Percentiles rank a stretch among this genome's conserved stretches.
These are phyloP conservation scores for Lepidopterella palustris DNA, from an alignment of 495 filamentous ascomycete species.

Conservation along the genomic window DNA sequence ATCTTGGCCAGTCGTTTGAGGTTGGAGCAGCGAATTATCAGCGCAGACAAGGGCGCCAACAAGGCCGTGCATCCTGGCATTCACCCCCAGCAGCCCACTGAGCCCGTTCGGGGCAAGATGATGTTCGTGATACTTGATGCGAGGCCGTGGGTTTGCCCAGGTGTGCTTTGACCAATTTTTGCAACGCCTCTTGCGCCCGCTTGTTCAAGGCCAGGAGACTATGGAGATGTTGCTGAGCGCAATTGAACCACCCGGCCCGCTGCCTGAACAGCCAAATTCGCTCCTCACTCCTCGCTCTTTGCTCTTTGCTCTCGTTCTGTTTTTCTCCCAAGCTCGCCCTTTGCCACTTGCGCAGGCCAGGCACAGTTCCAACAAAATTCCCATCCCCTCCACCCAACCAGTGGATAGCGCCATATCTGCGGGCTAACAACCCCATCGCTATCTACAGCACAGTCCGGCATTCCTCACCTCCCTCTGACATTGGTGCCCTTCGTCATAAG, in stretches of 20 bases:
- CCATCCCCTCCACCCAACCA: no score
- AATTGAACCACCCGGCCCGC: not conserved
- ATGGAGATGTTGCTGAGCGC: not conserved
- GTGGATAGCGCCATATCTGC: conserved; percentile 1
- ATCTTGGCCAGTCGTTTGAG: not conserved
- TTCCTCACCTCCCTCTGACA: not conserved
- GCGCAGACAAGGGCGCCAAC: not conserved
- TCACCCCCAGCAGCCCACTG: not conserved
- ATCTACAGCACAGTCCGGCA: not conserved
- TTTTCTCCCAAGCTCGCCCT: no score
- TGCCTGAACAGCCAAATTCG: not conserved
- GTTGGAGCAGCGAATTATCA: not conserved
- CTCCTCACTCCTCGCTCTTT: not conserved
- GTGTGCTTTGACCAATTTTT: not conserved
- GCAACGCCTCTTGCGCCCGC: not conserved
- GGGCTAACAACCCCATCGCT: not conserved
- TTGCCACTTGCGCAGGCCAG: no score
- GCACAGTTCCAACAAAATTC: no score
- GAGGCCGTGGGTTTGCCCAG: not conserved
- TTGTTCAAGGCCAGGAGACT: not conserved
- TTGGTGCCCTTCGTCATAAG: not conserved
- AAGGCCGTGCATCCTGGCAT: not conserved
- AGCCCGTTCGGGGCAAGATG: not conserved
- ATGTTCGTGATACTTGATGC: conserved; percentile 4
- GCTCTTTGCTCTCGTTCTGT: not conserved